These are phyloP conservation scores for Zygnema cylindricum DNA, from an alignment of 139 green algal species.

Conservation along the genomic window DNA sequence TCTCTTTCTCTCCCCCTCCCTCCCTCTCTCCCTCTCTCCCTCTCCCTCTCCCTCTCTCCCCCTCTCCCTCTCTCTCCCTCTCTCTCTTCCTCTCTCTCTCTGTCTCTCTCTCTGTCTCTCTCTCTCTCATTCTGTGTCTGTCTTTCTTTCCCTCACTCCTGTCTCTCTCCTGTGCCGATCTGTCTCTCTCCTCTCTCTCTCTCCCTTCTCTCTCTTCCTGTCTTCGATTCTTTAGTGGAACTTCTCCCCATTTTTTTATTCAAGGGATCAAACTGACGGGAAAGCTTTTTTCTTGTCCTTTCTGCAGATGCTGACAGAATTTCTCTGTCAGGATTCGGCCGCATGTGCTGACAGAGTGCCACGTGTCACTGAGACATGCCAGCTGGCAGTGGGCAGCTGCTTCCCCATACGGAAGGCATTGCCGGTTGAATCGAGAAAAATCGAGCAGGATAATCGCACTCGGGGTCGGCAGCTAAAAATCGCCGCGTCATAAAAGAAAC, in stretches of 20 bases:
- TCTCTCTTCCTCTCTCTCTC: not conserved
- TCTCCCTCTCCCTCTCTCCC: not conserved
- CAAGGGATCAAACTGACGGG: not conserved
- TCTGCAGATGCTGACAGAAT: not conserved
- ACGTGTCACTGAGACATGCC: too few relatives aligned
- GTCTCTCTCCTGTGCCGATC: not conserved
- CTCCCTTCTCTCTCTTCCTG: not conserved
- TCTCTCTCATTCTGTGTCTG: not conserved
- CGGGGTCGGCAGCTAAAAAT: too few relatives aligned
- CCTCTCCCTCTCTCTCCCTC: too few relatives aligned
- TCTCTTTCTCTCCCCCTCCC: not conserved
- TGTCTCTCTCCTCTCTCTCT: not conserved
- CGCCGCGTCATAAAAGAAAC: too few relatives aligned
- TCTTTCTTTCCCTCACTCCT: not conserved
- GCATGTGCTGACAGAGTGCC: too few relatives aligned
- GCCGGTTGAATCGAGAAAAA: too few relatives aligned
- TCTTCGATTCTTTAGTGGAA: not conserved
- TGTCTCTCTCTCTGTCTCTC: not conserved
- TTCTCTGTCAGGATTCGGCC: not conserved
- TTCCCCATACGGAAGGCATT: too few relatives aligned
- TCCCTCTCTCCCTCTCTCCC: not conserved
- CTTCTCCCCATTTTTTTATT: too few relatives aligned
- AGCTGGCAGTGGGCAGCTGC: too few relatives aligned
- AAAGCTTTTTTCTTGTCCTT: not conserved
- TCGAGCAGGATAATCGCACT: too few relatives aligned